Base-by-base conservation (phyloP, 371 early-diverging fungal genomes). In the Chytridiales sp. region DNA sequence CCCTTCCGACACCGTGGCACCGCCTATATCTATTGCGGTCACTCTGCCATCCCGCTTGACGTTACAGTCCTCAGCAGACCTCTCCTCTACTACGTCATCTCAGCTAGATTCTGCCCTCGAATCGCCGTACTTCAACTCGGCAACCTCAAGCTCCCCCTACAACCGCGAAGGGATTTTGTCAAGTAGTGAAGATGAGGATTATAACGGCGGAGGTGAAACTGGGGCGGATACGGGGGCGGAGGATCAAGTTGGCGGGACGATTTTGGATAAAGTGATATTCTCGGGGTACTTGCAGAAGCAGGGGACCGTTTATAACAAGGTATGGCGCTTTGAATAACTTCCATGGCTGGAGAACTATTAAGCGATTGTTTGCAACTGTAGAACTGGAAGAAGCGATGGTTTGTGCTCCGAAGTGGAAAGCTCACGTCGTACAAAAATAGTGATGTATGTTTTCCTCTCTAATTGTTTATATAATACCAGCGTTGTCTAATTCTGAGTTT, bases 361-460 rank as follows among this genome's bases (percentile, higher is more conserved):
- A 15, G 11, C n/a, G 11, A 11, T 31, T 47, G 34, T 24, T 32
- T 13, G 15, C 30, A 35, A 22, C 19, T 26, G 13, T 69, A 87
- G 84, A 78, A 81, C 21, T 93, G 93, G 93, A 84, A 86, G 68
- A 87, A 85, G 61, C 81, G 89, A 26, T 93, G 90, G 91, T 90
- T 90, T 74, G 93, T 91, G 8, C 66, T 93, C 9, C 73, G 91
- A 35, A 83, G 83, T 35, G 87, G 86, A 47, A 83, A 81, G n/a
- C 67, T 93, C 41, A 76, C 83, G 4, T 86, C 84, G 63, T 93
- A 93, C 72, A 89, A 91, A 68, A 84, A 93, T 61, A 81, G 83
- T 26, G 85, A 85, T 76, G 87, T 85, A 78, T 53, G 60, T 47
- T 56, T 22, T 42, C 41, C 8, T 1, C 35, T 0, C 13, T 54